phyloP scores from a whole-genome alignment of 306 rosid species.

The Inga laurina region DNA sequence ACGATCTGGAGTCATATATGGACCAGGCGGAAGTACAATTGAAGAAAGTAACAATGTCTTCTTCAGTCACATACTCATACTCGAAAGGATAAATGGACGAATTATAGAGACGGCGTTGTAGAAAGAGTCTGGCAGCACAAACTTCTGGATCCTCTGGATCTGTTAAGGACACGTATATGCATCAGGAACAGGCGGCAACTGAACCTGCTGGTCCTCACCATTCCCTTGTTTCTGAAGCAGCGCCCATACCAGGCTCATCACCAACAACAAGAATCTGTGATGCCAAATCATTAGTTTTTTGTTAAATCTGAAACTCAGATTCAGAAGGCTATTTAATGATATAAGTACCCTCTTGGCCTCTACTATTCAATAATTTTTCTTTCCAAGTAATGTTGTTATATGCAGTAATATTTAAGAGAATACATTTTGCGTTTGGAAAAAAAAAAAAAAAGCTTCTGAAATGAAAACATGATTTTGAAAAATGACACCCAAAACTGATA shows the following conservation, averaged over 20 bases:
- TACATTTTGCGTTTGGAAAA: too few relatives aligned
- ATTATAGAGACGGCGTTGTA: neutral
- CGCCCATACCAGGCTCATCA: neutral
- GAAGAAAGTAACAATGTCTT: conserved; percentile 21
- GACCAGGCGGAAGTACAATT: neutral
- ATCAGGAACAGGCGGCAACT: neutral
- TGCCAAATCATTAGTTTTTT: neutral
- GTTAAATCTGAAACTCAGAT: too few relatives aligned
- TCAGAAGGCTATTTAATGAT: neutral
- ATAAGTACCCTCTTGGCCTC: too few relatives aligned
- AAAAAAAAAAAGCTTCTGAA: too few relatives aligned
- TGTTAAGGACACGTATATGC: neutral
- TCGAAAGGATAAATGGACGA: neutral
- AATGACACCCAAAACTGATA: too few relatives aligned
- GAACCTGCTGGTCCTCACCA: neutral
- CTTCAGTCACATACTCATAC: rapidly evolving
- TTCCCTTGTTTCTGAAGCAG: neutral
- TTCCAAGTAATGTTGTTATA: too few relatives aligned
- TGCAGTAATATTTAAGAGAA: too few relatives aligned
- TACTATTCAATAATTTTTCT: too few relatives aligned
- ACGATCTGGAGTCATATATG: neutral
- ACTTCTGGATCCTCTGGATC: conserved; percentile 9
- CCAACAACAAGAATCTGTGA: neutral
- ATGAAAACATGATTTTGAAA: too few relatives aligned
- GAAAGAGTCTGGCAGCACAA: conserved; percentile 17